Percentiles rank a stretch among this genome's conserved stretches.
phyloP scores from a whole-genome alignment of 257 asterid species.

The Penstemon davidsonii region DNA sequence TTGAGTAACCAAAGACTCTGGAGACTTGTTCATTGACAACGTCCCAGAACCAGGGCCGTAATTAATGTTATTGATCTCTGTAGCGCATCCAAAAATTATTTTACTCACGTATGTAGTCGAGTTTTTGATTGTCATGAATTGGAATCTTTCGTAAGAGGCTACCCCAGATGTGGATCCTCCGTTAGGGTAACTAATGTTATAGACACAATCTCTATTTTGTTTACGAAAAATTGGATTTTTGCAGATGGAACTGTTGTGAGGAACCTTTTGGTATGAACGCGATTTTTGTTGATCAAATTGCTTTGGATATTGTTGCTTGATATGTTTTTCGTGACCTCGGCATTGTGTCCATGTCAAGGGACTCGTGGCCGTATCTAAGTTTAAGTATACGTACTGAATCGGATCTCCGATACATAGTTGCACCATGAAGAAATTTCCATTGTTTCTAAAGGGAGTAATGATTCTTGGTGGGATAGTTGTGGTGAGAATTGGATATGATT shows the following conservation, averaged over 20 bases:
- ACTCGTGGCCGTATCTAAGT: background rate
- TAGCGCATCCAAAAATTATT: conserved; percentile 4
- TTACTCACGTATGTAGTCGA: background rate
- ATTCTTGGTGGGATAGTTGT: no score
- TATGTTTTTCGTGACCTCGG: background rate
- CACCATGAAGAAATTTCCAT: no score
- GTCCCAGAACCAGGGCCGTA: background rate
- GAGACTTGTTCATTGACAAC: conserved; percentile 4
- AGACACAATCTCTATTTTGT: background rate
- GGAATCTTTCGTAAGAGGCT: background rate
- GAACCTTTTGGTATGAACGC: background rate
- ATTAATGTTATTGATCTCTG: background rate
- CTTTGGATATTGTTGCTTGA: background rate
- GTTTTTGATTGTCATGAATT: background rate
- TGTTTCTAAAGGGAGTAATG: no score
- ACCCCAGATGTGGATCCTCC: background rate
- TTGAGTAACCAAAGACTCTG: conserved; percentile 3
- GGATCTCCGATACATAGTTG: background rate
- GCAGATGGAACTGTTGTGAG: background rate
- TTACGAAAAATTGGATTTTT: background rate
- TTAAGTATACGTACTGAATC: background rate
- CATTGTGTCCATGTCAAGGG: conserved; percentile 6
- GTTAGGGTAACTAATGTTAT: background rate
- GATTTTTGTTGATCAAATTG: background rate
- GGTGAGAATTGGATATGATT: no score